Base-by-base conservation (phyloP, 805 yeast genomes). In the Ogataea allantospora region DNA sequence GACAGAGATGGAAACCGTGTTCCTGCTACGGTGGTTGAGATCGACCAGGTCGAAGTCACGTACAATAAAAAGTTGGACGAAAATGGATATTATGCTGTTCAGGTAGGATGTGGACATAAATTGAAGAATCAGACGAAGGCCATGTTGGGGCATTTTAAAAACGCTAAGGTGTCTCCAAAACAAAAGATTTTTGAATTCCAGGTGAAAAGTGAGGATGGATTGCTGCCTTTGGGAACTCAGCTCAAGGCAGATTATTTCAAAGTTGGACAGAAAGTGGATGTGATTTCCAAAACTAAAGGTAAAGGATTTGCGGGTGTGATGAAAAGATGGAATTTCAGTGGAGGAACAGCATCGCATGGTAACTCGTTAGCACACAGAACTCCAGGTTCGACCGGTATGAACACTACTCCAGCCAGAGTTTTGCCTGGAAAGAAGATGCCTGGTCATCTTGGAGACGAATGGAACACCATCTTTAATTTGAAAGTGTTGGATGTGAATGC, bases 381-480 rank as follows among this genome's bases (percentile, higher is more conserved):
- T 41, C 95, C 95, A 54, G 99, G 99, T 75, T 89, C 97, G 21
- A 88, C 84, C 54, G 99, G 99, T 77, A 88, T 83, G 62, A 85
- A 86, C 57, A 95, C 93, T 50, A 83, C 87, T 46, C 99, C 99
- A 10, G 97, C 96, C 56, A 84, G 99, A 70, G 87, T 88, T 36
- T 70, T 88, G 46, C 98, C 97, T 11, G 98, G 97, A 16, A 89
- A 87, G 68, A 91, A 88, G 66, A 91, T 93, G 99, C 95, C 98
- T 24, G 99, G 99, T 48, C 85, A 86, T 63, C 83, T 89, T 93
- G 99, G 99, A 50, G 81, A 77, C 45, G 71, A 75, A 38, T 71
- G 69, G 51, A 75, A 77, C 44, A 91, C 98, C 3, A 75, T 79
- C 17, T 84, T 80, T 60, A 89, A 88, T 60, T 71, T 80, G 17